Evolutionary conservation across 2,329 filamentous ascomycete genomes (phyloP).

Genomic region (Aspergillus calidoustus): DNA sequence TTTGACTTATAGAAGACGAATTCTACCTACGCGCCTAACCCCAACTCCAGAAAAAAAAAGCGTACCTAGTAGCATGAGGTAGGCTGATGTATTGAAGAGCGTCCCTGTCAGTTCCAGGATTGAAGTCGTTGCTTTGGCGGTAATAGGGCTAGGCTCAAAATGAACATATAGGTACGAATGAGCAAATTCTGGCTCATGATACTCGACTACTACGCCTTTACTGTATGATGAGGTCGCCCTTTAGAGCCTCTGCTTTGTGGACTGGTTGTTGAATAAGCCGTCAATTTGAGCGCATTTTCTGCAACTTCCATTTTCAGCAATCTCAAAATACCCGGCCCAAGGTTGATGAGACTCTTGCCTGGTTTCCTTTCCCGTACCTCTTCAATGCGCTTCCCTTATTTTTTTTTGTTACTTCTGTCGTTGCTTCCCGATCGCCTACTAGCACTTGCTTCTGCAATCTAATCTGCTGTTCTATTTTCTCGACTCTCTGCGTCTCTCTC

Average conservation of each 20-base stretch:
- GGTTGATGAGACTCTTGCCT: background rate
- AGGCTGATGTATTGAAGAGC: too few relatives aligned
- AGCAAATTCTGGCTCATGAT: too few relatives aligned
- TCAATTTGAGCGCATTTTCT: background rate
- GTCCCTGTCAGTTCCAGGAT: too few relatives aligned
- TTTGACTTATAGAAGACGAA: background rate
- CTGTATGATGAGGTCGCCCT: too few relatives aligned
- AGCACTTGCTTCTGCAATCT: slow-evolving; percentile 12
- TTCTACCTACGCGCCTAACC: background rate
- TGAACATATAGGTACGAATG: too few relatives aligned
- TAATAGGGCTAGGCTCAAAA: too few relatives aligned
- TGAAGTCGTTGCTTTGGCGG: too few relatives aligned
- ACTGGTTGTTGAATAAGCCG: background rate
- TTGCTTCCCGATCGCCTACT: slow-evolving; percentile 23
- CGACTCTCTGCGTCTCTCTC: slow-evolving; percentile 24
- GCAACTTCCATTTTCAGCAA: slow-evolving; percentile 11
- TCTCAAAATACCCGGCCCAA: background rate
- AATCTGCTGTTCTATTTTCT: slow-evolving; percentile 12
- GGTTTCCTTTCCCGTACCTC: background rate
- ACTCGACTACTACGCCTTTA: too few relatives aligned
- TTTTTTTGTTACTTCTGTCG: slow-evolving; percentile 19
- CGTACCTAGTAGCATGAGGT: too few relatives aligned
- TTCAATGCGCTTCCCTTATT: slow-evolving; percentile 3
- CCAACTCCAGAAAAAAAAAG: background rate
- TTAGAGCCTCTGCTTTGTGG: background rate